phyloP scores from a whole-genome alignment of 306 rosid genomes.

The Arachis stenosperma region DNA sequence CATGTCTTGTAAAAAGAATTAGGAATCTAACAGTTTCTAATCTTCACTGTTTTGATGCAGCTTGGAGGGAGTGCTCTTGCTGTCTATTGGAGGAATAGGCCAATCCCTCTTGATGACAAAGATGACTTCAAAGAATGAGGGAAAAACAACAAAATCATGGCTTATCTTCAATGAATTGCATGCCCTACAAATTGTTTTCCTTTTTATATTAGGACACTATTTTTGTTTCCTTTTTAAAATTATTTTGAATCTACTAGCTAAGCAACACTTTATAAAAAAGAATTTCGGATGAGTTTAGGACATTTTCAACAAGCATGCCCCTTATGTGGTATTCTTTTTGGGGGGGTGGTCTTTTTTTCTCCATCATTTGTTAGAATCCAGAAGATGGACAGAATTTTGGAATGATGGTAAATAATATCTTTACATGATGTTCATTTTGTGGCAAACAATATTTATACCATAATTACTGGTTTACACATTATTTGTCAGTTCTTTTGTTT shows the following conservation, averaged over 20 bases:
- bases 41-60: slow-evolving; percentile 45
- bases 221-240: neutral
- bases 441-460: neutral
- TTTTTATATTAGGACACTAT: neutral
- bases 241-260: slow-evolving; percentile 21
- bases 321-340: neutral
- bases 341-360: neutral
- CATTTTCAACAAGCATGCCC: neutral
- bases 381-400: neutral
- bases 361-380: neutral
- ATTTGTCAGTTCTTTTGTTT: neutral
- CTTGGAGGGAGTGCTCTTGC: slow-evolving; percentile 96
- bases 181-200: neutral
- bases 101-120: slow-evolving; percentile 81
- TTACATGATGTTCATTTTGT: neutral
- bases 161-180: slow-evolving; percentile 17
- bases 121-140: slow-evolving; percentile 88
- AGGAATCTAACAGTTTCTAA: slow-evolving; percentile 12
- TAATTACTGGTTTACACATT: neutral
- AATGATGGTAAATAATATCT: neutral
- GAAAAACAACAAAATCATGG: neutral
- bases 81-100: slow-evolving; percentile 83
- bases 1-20: slow-evolving; percentile 20
- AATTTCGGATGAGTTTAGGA: slow-evolving; percentile 28
- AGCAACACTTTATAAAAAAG: slow-evolving; percentile 16